phyloP scores from a whole-genome alignment of 2,329 filamentous ascomycete species.

The Colletotrichum acutatum region DNA sequence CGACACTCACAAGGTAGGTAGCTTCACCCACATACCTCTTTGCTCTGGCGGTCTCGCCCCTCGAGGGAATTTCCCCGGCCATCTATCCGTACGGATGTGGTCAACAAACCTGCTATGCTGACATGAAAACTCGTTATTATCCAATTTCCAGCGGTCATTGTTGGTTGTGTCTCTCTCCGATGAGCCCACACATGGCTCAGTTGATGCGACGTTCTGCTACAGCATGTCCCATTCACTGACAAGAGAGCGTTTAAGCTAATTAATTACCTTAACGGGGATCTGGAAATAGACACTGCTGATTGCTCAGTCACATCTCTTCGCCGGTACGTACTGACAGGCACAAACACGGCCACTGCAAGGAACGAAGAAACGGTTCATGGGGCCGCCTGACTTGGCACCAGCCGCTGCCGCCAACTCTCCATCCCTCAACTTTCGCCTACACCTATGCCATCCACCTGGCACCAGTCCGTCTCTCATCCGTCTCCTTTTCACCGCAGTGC shows the following conservation, averaged over 20 bases:
- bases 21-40: neutral
- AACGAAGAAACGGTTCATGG: constrained; percentile 21
- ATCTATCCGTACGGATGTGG: neutral
- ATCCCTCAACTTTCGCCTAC: neutral
- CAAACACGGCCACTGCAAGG: constrained; percentile 22
- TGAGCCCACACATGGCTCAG: constrained; percentile 13
- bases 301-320: neutral
- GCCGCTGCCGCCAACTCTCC: constrained; percentile 10
- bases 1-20: neutral
- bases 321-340: constrained; percentile 1
- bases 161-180: neutral
- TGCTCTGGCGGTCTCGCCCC: neutral
- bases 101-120: neutral
- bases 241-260: constrained; percentile 5
- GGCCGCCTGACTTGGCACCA: constrained; percentile 21
- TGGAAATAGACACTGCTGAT: constrained; percentile 2
- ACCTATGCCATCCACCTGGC: neutral
- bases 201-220: constrained; percentile 25
- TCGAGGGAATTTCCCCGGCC: constrained; percentile 9
- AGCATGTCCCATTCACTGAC: neutral
- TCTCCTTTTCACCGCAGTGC: constrained; percentile 5
- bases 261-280: constrained; percentile 1
- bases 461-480: neutral
- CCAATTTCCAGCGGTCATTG: neutral
- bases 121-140: neutral